Conservation (phyloP, 1,284 basidiomycete genomes). For the Schizophyllum amplum region DNA sequence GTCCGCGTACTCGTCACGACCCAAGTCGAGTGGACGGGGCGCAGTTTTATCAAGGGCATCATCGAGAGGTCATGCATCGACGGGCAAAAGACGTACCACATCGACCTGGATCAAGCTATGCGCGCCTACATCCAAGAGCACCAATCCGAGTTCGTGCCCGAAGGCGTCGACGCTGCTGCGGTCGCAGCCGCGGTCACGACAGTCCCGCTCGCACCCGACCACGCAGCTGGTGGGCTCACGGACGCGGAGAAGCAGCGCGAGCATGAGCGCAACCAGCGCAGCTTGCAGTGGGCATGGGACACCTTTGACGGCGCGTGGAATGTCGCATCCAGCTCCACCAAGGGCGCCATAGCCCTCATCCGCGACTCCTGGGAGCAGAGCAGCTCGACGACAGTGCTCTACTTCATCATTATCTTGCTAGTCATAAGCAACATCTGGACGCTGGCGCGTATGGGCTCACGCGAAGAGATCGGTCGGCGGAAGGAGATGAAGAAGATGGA, state of each 20-base stretch:
- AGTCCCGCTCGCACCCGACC: constrained; percentile 13
- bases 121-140: constrained; percentile 84
- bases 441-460: constrained; percentile 43
- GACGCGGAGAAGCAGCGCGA: constrained; percentile 40
- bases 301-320: constrained; percentile 66
- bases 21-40: constrained; percentile 92
- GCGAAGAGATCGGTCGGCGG: constrained; percentile 44
- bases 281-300: constrained; percentile 81
- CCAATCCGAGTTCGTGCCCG: constrained; percentile 82
- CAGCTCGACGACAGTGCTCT: constrained; percentile 60
- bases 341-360: constrained; percentile 66
- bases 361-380: constrained; percentile 69
- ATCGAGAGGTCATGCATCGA: constrained; percentile 91
- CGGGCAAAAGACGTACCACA: constrained; percentile 89
- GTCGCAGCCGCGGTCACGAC: constrained; percentile 21
- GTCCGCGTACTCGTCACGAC: constrained; percentile 84
- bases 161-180: constrained; percentile 56
- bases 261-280: constrained; percentile 58
- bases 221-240: constrained; percentile 10
- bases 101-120: constrained; percentile 81
- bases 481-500: constrained; percentile 50
- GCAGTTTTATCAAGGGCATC: constrained; percentile 94
- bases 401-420: constrained; percentile 62
- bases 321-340: constrained; percentile 62
- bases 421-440: constrained; percentile 77